Base-by-base conservation (phyloP, 2,329 filamentous ascomycete species). In the Colletotrichum sp. region DNA sequence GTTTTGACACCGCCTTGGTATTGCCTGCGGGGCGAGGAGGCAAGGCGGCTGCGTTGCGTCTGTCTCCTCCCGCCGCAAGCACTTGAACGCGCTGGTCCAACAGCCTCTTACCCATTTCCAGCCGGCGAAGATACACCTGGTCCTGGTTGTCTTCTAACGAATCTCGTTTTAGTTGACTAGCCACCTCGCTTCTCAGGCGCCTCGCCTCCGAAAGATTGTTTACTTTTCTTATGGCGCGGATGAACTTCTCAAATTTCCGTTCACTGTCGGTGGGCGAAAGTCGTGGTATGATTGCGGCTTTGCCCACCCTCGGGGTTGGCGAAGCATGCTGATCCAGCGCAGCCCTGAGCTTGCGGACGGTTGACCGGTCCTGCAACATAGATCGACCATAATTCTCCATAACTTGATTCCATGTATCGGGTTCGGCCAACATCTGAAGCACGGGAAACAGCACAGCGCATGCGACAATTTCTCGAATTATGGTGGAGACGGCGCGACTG, bases 401-500 rank as follows among this genome's bases (percentile, higher is more conserved):
- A 76, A 98, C 85, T 84, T 98, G 96, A 81, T 99, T 99, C 96
- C 96, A 99, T 10, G 94, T 98, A 86, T 99, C 98, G 2, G 98
- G 96, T 80, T 99, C 96, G 7, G 95, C 92, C 21, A 99, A 87
- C 77, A 96, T 88, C 80, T 94, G 92, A 82, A 98, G 89, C 26
- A 98, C 87, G 1, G 97, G 97, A 57, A 92, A 93, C 49, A 99
- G 87, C 52, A 99, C 93, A n/a, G 95, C 95, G 84, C 97, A 98
- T 26, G 95, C 90, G n/a, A 98, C 92, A 77, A 99, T 93, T 86
- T 99, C 98, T 80, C 95, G 93, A 76, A 98, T 90, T 70, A 99
- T 88, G 44, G 93, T 94, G 36, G 91, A 92, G 9, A 98, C 96
- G 57, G 95, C 92, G 77, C 95, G 91, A 82, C 97, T 98, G 36